Percentiles rank a stretch among this genome's conserved stretches.
phyloP scores from a whole-genome alignment of 148 eudicot genomes.

The Chenopodium formosanum region DNA sequence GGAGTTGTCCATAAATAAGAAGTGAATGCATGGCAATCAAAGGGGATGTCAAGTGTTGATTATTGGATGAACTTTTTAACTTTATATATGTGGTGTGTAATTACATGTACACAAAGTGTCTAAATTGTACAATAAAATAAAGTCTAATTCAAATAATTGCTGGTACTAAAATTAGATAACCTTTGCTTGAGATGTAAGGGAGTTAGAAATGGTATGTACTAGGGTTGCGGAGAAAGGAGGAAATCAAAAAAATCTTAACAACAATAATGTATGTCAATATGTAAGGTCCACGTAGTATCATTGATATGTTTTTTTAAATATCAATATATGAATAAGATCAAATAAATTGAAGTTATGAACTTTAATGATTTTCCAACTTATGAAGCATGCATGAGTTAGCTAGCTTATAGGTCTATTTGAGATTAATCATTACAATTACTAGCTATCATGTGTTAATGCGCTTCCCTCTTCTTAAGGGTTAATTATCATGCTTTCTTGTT shows the following conservation, averaged over 20 bases:
- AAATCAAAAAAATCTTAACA: neutral
- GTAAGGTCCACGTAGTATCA: constrained; percentile 1
- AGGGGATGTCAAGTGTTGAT: too few relatives aligned
- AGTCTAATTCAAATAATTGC: too few relatives aligned
- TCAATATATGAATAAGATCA: neutral
- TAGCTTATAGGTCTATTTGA: neutral
- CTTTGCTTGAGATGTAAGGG: constrained; percentile 30
- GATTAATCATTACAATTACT: constrained; percentile 7
- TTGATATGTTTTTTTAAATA: neutral
- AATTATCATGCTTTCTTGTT: constrained; percentile 5
- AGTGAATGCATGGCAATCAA: too few relatives aligned
- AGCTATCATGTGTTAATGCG: neutral
- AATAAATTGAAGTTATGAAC: neutral
- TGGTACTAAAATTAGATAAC: neutral
- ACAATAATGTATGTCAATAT: neutral
- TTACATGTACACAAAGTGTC: too few relatives aligned
- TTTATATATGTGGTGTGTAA: too few relatives aligned
- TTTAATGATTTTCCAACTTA: constrained; percentile 10
- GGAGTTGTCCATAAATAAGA: too few relatives aligned
- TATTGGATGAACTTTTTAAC: too few relatives aligned
- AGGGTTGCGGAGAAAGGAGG: neutral
- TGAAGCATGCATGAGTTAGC: constrained; percentile 12
- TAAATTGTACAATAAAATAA: too few relatives aligned
- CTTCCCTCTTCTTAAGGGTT: neutral
- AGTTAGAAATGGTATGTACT: neutral